Base-by-base conservation (phyloP, 2,329 filamentous ascomycete genomes). In the Nothomitra cinnamomea region DNA sequence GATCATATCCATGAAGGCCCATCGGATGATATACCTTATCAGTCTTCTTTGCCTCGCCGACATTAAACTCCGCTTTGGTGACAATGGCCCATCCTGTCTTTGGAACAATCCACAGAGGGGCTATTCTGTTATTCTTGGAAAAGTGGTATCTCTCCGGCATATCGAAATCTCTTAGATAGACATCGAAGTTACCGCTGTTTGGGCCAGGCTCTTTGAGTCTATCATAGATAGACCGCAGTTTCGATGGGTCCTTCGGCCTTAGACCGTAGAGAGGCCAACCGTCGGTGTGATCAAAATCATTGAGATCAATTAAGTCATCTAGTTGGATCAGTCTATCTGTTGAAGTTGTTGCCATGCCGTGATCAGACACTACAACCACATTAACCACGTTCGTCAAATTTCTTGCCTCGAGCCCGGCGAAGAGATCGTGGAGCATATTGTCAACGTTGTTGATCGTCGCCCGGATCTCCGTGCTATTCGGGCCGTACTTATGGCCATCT, bases 111-210 rank as follows among this genome's bases (percentile, higher is more conserved):
- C 92, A 98, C 0, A 98, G 68, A 0, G 92, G 92, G 0, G 92
- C 92, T 59, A 98, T 98, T 52, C 92, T 83, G 35, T 83, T 73
- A 63, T 94, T 95, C 17, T 83, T 79, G 2, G 80, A 80, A 64
- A 98, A 98, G 66, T 96, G 90, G 67, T 92, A 98, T 25, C 87
- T 78, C 60, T 83, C 80, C 0, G 92, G 92, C 90, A 98, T 96
- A 61, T 92, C 79, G 38, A 82, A 75, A 61, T 90, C 85, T 49
- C 81, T 80, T 1, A 94, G 82, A 63, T 95, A 95, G 35, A 96
- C 83, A 40, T 95, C 85, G 56, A 94, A 80, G 56, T 82, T 82
- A 1, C 81, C 78, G 55, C 84, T 71, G 54, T 75, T 72, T 1
- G 77, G 72, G 3, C 72, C 67, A 15, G 82, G 69, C 36, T 72